These are phyloP conservation scores for Thalassiosira gravida DNA, from an alignment of 352 stramenopile species.

Conservation along the genomic window DNA sequence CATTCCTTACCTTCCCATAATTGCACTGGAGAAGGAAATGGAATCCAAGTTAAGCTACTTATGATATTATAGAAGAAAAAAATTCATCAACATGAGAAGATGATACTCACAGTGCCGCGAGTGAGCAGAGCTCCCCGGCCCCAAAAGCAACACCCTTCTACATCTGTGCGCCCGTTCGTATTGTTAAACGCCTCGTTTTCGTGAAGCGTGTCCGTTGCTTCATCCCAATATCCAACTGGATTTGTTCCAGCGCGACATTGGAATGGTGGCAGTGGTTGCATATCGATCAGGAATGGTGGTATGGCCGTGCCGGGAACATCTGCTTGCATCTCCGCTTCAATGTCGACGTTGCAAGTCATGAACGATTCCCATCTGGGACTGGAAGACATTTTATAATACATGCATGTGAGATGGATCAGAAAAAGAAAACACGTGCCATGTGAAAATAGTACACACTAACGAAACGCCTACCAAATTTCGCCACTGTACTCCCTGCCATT, in stretches of 20 bases:
- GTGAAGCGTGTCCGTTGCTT: not conserved
- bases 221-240: slow-evolving; percentile 12
- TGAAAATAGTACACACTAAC: too few relatives aligned
- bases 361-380: slow-evolving; percentile 38
- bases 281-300: slow-evolving; percentile 26
- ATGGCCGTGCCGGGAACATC: slow-evolving; percentile 12
- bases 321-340: slow-evolving; percentile 38
- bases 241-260: slow-evolving; percentile 14
- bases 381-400: slow-evolving; percentile 5
- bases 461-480: slow-evolving; percentile 33
- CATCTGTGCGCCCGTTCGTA: slow-evolving; percentile 33
- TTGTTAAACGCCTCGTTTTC: slow-evolving; percentile 3
- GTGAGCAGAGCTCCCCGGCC: slow-evolving; percentile 29
- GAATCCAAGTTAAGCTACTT: slow-evolving; percentile 1
- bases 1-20: slow-evolving; percentile 19
- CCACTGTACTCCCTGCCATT: slow-evolving; percentile 41
- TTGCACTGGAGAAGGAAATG: slow-evolving; percentile 10
- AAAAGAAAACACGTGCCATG: slow-evolving; percentile 6
- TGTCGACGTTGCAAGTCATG: slow-evolving; percentile 48
- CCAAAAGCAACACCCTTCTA: slow-evolving; percentile 41
- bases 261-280: slow-evolving; percentile 10
- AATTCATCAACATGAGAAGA: too few relatives aligned
- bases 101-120: too few relatives aligned
- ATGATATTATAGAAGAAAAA: too few relatives aligned
- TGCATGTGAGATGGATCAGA: not conserved